phyloP scores from a whole-genome alignment of 352 stramenopile species.

The Aphanomyces cochlioides region DNA sequence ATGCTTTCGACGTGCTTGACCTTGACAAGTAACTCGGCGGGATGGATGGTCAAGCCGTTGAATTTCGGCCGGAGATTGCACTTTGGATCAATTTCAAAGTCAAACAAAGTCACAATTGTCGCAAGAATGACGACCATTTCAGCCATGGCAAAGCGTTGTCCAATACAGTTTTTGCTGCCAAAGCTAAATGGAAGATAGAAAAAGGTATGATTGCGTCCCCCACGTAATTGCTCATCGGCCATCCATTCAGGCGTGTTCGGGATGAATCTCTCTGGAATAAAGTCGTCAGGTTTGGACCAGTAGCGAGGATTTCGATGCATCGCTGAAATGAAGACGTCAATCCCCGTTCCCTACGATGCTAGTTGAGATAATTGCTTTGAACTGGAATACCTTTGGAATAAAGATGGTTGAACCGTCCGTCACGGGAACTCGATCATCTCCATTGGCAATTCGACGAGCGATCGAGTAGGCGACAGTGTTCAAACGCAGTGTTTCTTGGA shows the following conservation, averaged over 20 bases:
- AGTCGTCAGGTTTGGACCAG: slow-evolving; percentile 43
- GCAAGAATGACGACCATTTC: slow-evolving; percentile 47
- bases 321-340: slow-evolving; percentile 38
- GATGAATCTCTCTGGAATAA: slow-evolving; percentile 46
- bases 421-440: slow-evolving; percentile 17
- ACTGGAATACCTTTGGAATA: slow-evolving; percentile 28
- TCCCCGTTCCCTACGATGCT: slow-evolving; percentile 27
- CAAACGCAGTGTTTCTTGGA: slow-evolving; percentile 45
- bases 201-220: slow-evolving; percentile 32
- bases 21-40: too few species aligned
- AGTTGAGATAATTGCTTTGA: not conserved
- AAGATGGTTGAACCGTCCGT: slow-evolving; percentile 4
- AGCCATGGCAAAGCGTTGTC: slow-evolving; percentile 40
- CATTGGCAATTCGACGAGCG: slow-evolving; percentile 24
- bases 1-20: too few species aligned
- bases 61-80: too few species aligned
- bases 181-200: slow-evolving; percentile 47
- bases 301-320: slow-evolving; percentile 44
- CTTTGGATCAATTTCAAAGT: slow-evolving; percentile 18
- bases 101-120: slow-evolving; percentile 36
- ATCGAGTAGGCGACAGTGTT: slow-evolving; percentile 40
- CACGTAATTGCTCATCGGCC: slow-evolving; percentile 28
- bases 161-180: slow-evolving; percentile 45
- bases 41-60: too few species aligned
- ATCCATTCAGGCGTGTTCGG: not conserved